Evolutionary conservation across 768 basidiomycete genomes (phyloP), one percentile per base, ranked within the genome.

Genomic region (Nevesoporus exiguus): DNA sequence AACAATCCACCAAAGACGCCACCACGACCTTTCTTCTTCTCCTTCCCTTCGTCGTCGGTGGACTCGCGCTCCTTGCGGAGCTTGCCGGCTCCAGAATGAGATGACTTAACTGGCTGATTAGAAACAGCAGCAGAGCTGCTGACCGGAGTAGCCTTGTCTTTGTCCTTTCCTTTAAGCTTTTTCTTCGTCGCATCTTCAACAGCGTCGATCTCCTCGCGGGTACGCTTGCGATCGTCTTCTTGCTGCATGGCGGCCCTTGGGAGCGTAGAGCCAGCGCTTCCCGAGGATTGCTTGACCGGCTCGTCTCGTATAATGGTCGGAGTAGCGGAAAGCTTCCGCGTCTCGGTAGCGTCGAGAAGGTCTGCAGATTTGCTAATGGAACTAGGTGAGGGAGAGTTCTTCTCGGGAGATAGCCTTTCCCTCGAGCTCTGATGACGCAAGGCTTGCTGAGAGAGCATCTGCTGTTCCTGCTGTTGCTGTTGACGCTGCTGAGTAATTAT

Each of bases 1-100:
- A 96, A 96, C 46, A 98, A 63, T 0, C 85, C 78, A 0, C 85
- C 78, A 59, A 97, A 86, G 52, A 98, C 79, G 3, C 88, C 84
- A 2, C 82, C 78, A 8, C 88, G 84, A 3, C 82, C 72, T 51
- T 81, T 85, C 73, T 85, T 86, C 61, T 80, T 81, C 55, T 79
- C 81, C 43, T 81, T 77, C 66, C 77, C 80, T 14, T 73, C 69
- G 22, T 78, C 79, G 31, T 79, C 78, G 47, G 76, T 66, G 13
- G 68, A 61, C 11, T 74, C 71, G 49, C 67, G 65, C 14, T 79
- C 80, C 59, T 80, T 81, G 56, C 77, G 76, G 47, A 80, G 64
- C 56, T 77, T 78, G 27, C 63, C 66, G 45, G 60, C 44, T 33
- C 52, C 60, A 3, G 46, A 54, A 33, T 57, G 57, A 13, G 54